Evolutionary conservation across 2,329 filamentous ascomycete species (phyloP).

Genomic region (Pyricularia pennisetigena): DNA sequence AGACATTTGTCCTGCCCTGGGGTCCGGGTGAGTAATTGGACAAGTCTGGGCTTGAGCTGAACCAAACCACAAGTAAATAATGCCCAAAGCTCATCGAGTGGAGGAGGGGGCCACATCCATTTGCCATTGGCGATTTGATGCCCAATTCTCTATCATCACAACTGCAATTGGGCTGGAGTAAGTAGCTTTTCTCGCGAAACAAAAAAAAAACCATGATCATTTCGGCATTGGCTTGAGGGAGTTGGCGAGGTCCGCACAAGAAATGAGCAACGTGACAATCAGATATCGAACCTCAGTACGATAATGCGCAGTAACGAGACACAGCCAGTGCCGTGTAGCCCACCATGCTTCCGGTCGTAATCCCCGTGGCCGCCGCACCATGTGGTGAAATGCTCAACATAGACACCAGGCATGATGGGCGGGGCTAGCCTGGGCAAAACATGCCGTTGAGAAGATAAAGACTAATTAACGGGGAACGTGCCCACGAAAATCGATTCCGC

Average conservation of each 20-base stretch:
- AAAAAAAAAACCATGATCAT: too few species aligned
- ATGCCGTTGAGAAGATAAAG: neutral
- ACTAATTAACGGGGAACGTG: neutral
- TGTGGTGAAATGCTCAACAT: neutral
- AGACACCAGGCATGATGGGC: neutral
- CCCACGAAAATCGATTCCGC: neutral
- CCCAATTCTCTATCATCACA: neutral
- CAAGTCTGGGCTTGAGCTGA: neutral
- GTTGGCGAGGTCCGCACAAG: neutral
- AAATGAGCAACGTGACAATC: neutral
- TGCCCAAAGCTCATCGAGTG: neutral
- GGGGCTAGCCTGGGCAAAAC: neutral
- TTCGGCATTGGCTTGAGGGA: neutral
- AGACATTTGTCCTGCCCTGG: neutral
- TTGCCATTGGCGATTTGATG: neutral
- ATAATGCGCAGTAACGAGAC: neutral
- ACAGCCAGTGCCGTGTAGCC: neutral
- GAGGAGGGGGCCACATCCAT: neutral
- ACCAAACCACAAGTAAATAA: neutral
- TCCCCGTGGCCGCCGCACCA: neutral
- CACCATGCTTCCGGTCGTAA: neutral
- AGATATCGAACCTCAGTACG: neutral
- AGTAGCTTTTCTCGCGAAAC: neutral
- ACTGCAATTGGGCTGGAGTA: neutral
- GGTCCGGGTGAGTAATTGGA: neutral